phyloP scores from a whole-genome alignment of 2,329 filamentous ascomycete genomes.

The Tympanopsis confertula region DNA sequence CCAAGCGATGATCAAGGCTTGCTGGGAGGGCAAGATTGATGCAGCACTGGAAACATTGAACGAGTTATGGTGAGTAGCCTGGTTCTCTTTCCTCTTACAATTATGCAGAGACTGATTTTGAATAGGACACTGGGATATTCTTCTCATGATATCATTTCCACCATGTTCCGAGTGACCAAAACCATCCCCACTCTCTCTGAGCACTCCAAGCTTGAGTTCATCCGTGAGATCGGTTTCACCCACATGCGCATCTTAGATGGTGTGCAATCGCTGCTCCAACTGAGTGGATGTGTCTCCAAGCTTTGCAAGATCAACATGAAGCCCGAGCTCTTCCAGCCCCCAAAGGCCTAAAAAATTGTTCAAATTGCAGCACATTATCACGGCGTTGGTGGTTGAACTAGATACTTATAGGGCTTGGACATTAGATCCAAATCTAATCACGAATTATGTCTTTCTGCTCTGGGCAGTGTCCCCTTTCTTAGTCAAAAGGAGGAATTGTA shows the following conservation, averaged over 20 bases:
- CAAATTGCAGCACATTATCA: too few relatives aligned
- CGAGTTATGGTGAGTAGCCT: slow-evolving; percentile 74
- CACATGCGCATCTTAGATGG: slow-evolving; percentile 99
- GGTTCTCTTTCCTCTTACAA: too few relatives aligned
- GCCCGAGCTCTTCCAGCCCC: slow-evolving; percentile 58
- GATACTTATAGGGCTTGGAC: too few relatives aligned
- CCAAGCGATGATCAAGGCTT: slow-evolving; percentile 97
- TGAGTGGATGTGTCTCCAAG: slow-evolving; percentile 83
- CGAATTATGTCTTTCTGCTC: too few relatives aligned
- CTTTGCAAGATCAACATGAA: slow-evolving; percentile 97
- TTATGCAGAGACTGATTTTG: too few relatives aligned
- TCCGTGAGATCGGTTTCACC: slow-evolving; percentile 96
- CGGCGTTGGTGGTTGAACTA: too few relatives aligned
- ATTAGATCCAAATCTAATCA: too few relatives aligned
- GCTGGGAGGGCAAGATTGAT: slow-evolving; percentile 84
- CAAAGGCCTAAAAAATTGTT: too few relatives aligned
- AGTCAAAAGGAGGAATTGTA: too few relatives aligned
- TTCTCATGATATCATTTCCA: slow-evolving; percentile 95
- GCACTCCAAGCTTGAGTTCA: slow-evolving; percentile 91
- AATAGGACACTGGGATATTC: slow-evolving; percentile 69
- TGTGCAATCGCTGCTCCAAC: slow-evolving; percentile 84
- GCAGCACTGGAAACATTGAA: slow-evolving; percentile 74
- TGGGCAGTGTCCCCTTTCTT: too few relatives aligned
- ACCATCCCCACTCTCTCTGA: slow-evolving; percentile 67
- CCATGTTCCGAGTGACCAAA: slow-evolving; percentile 98